These are phyloP conservation scores for Solanum medicagineum DNA, from an alignment of 257 asterid genomes.

Conservation along the genomic window DNA sequence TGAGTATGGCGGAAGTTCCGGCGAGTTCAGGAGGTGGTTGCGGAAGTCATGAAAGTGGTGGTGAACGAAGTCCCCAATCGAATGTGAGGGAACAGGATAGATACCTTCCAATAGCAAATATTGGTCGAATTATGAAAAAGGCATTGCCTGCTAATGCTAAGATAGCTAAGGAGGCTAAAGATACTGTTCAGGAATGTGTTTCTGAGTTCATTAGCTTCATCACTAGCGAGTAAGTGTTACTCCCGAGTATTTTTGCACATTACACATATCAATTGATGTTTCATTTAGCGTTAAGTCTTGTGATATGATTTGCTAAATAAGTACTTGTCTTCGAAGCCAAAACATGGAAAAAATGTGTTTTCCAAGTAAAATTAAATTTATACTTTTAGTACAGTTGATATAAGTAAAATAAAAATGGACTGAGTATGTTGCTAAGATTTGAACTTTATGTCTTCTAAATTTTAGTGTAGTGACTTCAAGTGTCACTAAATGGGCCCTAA, in stretches of 20 bases:
- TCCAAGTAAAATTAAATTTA: background rate
- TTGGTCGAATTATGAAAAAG: conserved; percentile 68
- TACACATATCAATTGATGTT: background rate
- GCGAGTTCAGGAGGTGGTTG: conserved; percentile 41
- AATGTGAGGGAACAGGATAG: conserved; percentile 66
- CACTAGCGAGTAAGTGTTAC: conserved; percentile 54
- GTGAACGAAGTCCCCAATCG: conserved; percentile 55
- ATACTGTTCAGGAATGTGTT: conserved; percentile 67
- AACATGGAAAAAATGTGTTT: background rate
- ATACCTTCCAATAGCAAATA: conserved; percentile 59
- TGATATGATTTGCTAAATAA: background rate
- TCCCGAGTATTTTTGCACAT: background rate
- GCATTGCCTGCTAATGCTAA: conserved; percentile 63
- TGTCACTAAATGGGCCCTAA: background rate
- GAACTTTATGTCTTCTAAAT: background rate
- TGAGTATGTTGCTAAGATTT: background rate
- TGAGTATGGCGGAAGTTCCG: conserved; percentile 15
- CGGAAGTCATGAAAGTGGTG: conserved; percentile 43
- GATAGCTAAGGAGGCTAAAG: conserved; percentile 65
- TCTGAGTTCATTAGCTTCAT: conserved; percentile 68
- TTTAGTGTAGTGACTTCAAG: background rate
- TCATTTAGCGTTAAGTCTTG: background rate
- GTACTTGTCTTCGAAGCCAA: background rate
- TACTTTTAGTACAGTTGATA: background rate
- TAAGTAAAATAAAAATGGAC: background rate